Conservation (phyloP, 306 rosid genomes). For the Albizia julibrissin region DNA sequence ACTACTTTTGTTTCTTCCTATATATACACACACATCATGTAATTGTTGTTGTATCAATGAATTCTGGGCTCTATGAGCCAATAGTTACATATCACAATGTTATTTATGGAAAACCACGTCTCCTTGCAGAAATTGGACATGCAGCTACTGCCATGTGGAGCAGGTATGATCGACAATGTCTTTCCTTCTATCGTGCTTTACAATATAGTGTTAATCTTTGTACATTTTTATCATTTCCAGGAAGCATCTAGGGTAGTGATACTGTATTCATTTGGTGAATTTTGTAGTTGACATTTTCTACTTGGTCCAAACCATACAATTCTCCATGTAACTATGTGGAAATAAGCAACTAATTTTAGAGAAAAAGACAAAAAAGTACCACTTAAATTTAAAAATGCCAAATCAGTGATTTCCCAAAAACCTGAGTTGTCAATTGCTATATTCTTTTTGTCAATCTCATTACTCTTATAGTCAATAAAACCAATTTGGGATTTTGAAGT, state of each 20-base stretch:
- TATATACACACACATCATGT: too few relatives aligned
- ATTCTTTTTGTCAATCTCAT: too few relatives aligned
- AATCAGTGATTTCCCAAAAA: too few relatives aligned
- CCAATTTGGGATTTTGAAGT: too few relatives aligned
- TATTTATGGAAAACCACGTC: constrained; percentile 34
- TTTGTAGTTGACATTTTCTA: constrained; percentile 20
- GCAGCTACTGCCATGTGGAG: constrained; percentile 84
- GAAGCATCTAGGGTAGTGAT: constrained; percentile 23
- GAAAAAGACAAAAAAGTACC: too few relatives aligned
- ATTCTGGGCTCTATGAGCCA: too few relatives aligned
- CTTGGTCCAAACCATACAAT: constrained; percentile 1
- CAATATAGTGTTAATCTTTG: constrained; percentile 15
- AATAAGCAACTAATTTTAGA: constrained; percentile 2
- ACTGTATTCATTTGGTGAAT: constrained; percentile 26
- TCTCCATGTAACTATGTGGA: background rate
- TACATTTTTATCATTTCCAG: constrained; percentile 18
- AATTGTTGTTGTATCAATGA: too few relatives aligned
- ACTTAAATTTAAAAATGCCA: too few relatives aligned
- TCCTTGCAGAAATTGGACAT: constrained; percentile 76
- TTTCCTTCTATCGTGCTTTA: constrained; percentile 6
- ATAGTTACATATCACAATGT: background rate
- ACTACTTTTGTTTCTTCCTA: too few relatives aligned
- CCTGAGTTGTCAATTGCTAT: too few relatives aligned
- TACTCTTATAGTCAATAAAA: too few relatives aligned
- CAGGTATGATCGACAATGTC: constrained; percentile 56